These are phyloP conservation scores for Pyrenochaeta sp. DNA, from an alignment of 2,329 filamentous ascomycete genomes.

Conservation along the genomic window DNA sequence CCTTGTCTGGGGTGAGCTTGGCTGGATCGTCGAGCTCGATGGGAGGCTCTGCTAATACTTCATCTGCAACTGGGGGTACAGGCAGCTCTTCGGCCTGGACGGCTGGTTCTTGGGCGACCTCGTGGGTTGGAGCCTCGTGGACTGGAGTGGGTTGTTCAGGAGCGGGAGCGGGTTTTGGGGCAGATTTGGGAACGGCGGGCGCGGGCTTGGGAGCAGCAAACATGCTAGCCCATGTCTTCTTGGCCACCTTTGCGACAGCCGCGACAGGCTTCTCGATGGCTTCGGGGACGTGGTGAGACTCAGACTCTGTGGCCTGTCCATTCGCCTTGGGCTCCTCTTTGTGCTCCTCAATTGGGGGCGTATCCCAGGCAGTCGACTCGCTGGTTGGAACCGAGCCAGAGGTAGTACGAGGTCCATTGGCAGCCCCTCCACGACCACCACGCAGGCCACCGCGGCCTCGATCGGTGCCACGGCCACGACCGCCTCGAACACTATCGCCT, in stretches of 20 bases:
- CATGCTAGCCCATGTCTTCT: constrained; percentile 64
- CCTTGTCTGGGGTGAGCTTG: constrained; percentile 44
- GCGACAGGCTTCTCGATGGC: constrained; percentile 24
- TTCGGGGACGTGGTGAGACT: no score
- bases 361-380: constrained; percentile 71
- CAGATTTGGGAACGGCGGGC: constrained; percentile 47
- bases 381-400: constrained; percentile 72
- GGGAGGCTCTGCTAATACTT: constrained; percentile 44
- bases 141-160: constrained; percentile 45
- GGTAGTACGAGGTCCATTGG: constrained; percentile 65
- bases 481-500: constrained; percentile 50
- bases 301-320: constrained; percentile 23
- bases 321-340: constrained; percentile 31
- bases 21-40: constrained; percentile 34
- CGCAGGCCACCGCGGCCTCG: constrained; percentile 59
- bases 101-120: constrained; percentile 48
- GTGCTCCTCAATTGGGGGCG: constrained; percentile 43
- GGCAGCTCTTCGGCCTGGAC: constrained; percentile 52
- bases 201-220: constrained; percentile 60
- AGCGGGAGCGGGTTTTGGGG: constrained; percentile 43
- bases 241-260: constrained; percentile 45
- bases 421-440: constrained; percentile 69
- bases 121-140: constrained; percentile 48
- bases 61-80: constrained; percentile 46
- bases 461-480: constrained; percentile 69